These are phyloP conservation scores for Seiridium cupressi DNA, from an alignment of 2,329 filamentous ascomycete species.

Conservation along the genomic window DNA sequence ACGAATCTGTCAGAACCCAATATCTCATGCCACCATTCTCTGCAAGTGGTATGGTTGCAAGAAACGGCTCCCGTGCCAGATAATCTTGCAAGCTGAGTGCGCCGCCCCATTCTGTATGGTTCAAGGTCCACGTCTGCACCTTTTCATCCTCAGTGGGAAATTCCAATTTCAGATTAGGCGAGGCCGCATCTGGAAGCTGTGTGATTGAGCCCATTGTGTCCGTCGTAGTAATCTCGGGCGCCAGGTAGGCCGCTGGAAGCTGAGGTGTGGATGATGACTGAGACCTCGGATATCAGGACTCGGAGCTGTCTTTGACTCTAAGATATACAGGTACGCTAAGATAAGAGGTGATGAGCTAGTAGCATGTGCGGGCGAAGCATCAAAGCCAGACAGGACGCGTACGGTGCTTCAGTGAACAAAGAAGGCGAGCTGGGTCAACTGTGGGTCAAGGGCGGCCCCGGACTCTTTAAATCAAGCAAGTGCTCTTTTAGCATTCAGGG, in stretches of 20 bases:
- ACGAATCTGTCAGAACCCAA: slow-evolving; percentile 58
- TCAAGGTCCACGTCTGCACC: slow-evolving; percentile 51
- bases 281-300: no score
- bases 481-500: not conserved
- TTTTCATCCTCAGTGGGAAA: slow-evolving; percentile 58
- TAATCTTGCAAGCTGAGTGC: slow-evolving; percentile 55
- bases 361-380: no score
- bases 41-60: slow-evolving; percentile 57
- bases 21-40: slow-evolving; percentile 56
- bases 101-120: slow-evolving; percentile 57
- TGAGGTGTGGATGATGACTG: no score
- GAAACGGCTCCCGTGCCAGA: slow-evolving; percentile 55
- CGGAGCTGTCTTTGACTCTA: no score
- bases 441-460: not conserved
- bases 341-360: no score
- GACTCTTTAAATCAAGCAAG: slow-evolving; percentile 1
- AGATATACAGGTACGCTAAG: no score
- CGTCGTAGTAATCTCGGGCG: no score
- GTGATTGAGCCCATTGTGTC: slow-evolving; percentile 31
- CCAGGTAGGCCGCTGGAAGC: no score
- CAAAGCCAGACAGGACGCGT: not conserved
- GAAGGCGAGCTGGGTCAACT: not conserved
- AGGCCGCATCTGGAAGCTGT: slow-evolving; percentile 30
- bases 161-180: slow-evolving; percentile 44
- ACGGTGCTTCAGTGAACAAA: not conserved